Percentiles rank a stretch among this genome's conserved stretches.
Conservation (phyloP, 192 early-diverging fungal species). For the Pecoramyces ruminantium region DNA sequence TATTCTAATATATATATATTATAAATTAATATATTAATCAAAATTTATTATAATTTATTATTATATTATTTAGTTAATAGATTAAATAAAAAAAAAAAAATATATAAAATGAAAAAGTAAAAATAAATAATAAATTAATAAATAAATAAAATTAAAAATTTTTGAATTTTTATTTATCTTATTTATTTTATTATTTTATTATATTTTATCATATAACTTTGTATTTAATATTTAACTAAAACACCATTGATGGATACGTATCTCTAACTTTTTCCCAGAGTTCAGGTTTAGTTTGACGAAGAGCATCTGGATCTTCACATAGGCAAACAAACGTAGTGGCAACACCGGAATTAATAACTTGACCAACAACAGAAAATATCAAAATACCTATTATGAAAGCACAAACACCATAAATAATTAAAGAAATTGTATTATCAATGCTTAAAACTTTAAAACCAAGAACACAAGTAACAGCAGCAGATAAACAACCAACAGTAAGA, state of each 20-base stretch:
- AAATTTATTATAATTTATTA: no score
- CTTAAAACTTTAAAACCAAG: background rate
- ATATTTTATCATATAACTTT: no score
- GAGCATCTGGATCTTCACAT: slow-evolving; percentile 58
- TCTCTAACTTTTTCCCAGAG: slow-evolving; percentile 22
- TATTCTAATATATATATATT: no score
- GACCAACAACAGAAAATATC: slow-evolving; percentile 62
- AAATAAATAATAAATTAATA: no score
- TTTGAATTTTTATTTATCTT: no score
- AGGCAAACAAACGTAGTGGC: slow-evolving; percentile 89
- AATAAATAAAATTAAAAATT: no score
- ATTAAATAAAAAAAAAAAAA: no score
- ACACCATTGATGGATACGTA: slow-evolving; percentile 7
- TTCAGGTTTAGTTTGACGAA: slow-evolving; percentile 39
- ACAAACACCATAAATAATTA: slow-evolving; percentile 14
- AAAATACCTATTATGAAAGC: slow-evolving; percentile 64
- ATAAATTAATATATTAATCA: no score
- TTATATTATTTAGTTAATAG: no score
- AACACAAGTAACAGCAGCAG: background rate
- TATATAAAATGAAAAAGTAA: no score
- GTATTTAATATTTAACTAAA: background rate
- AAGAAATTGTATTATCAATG: background rate
- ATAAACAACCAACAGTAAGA: slow-evolving; percentile 26
- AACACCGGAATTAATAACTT: slow-evolving; percentile 67
- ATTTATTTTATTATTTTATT: no score